A percentile compares a stretch with the other conserved stretches of the same genome.
These are phyloP conservation scores for Leishmania turanica DNA, from an alignment of 208 protist genomes.

Conservation along the genomic window DNA sequence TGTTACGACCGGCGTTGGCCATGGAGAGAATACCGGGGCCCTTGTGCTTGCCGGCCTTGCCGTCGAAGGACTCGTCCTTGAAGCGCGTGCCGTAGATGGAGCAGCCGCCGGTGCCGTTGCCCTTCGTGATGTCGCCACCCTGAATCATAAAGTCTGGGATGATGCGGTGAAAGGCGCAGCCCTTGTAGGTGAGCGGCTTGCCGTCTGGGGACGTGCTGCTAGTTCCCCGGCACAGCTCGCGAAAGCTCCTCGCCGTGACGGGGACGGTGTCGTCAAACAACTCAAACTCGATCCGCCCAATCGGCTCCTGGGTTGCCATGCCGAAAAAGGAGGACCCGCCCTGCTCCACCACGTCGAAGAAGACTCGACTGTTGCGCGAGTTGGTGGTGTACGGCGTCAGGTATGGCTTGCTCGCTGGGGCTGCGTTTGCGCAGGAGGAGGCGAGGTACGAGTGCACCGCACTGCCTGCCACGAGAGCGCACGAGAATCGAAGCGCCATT, in stretches of 20 bases:
- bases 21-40: conserved; percentile 90
- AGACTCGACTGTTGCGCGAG: conserved; percentile 78
- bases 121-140: conserved; percentile 94
- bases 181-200: conserved; percentile 92
- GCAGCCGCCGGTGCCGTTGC: conserved; percentile 94
- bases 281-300: conserved; percentile 94
- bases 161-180: conserved; percentile 94
- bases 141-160: conserved; percentile 96
- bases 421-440: conserved; percentile 17
- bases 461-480: conserved; percentile 47
- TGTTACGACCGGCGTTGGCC: conserved; percentile 93
- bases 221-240: conserved; percentile 81
- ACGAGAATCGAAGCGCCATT: conserved; percentile 60
- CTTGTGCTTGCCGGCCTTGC: conserved; percentile 89
- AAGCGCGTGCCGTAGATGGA: conserved; percentile 95
- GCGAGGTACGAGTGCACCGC: conserved; percentile 31
- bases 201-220: conserved; percentile 63
- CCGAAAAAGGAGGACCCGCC: conserved; percentile 56
- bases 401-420: conserved; percentile 43
- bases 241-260: conserved; percentile 92
- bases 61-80: conserved; percentile 95
- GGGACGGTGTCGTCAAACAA: conserved; percentile 94
- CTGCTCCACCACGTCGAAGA: conserved; percentile 74
- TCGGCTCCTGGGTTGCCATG: conserved; percentile 29
- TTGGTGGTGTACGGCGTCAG: conserved; percentile 63